Evolutionary conservation across 2,329 filamentous ascomycete species (phyloP).

Genomic region (Sporothrix dimorphospora): DNA sequence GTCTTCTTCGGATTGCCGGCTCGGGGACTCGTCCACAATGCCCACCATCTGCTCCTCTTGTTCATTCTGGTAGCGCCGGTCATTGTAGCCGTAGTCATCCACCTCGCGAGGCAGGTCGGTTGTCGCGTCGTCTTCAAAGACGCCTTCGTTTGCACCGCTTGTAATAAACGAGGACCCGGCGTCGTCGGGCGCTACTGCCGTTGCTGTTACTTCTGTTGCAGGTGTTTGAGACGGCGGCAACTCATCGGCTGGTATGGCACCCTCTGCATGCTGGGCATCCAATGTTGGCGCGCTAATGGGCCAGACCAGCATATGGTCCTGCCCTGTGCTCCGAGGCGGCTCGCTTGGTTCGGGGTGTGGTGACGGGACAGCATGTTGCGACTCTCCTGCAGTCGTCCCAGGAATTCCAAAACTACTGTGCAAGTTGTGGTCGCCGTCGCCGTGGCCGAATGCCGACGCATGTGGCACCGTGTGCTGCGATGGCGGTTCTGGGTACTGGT

Average conservation of each 20-base stretch:
- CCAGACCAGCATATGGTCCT: conserved; percentile 29
- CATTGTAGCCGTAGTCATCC: conserved; percentile 35
- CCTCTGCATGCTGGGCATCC: conserved; percentile 22
- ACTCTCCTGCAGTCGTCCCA: background rate
- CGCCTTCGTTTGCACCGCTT: conserved; percentile 17
- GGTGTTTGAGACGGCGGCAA: background rate
- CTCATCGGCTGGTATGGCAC: background rate
- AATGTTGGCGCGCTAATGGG: conserved; percentile 24
- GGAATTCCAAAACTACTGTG: background rate
- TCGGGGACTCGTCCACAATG: conserved; percentile 31
- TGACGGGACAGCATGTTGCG: background rate
- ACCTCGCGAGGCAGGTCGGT: conserved; percentile 34
- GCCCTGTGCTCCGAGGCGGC: background rate
- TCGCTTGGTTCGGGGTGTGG: background rate
- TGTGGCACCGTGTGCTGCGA: conserved; percentile 13
- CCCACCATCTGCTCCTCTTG: conserved; percentile 39
- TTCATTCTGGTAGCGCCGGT: conserved; percentile 38
- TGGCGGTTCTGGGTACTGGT: conserved; percentile 33
- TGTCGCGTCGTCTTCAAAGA: conserved; percentile 26
- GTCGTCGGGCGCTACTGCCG: background rate
- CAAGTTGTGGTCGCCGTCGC: background rate
- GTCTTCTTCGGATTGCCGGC: conserved; percentile 28
- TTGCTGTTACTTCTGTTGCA: background rate
- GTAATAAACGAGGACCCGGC: background rate
- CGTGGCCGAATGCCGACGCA: background rate